Base-by-base conservation (phyloP, 1,284 basidiomycete species). In the Pseudozyma tsukubaensis region DNA sequence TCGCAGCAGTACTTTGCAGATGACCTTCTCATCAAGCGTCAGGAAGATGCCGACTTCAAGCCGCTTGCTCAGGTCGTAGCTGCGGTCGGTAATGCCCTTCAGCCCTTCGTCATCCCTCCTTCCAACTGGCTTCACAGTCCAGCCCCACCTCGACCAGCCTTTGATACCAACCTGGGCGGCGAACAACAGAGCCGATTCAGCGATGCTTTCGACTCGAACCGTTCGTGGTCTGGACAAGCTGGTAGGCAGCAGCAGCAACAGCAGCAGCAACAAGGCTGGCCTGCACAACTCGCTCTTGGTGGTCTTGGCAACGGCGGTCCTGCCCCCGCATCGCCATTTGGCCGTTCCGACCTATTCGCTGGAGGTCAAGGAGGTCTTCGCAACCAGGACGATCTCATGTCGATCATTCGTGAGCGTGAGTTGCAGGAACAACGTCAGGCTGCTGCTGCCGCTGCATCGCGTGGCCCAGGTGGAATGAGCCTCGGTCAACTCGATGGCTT, bases 1-100 rank as follows among this genome's bases (percentile, higher is more conserved):
- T 90, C 93, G 59, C 92, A 92, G 81, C 91, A 91, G 14, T 99
- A 97, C 86, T 97, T 99, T 84, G 88, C 89, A n/a, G 87, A 90
- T 48, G 91, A 93, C 70, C 88, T 98, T 34, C 89, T 92, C 37
- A 91, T 96, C 88, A 93, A 91, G 80, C 90, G 94, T 51, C 90
- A 79, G 8, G 78, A 81, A 34, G 85, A 85, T 44, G 47, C 57
- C 29, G 82, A 84, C 9, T 86, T 86, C 55, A 81, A 82, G 45
- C 80, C 85, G 14, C 81, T 86, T 16, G 85, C 81, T 42, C 74
- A 77, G 9, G 68, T 85, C 19, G 71, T 86, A n/a, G 71, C 77
- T 14, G 80, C 82, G 4, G 52, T 83, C 8, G 83, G 83, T 18
- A 76, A 86, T 52, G 57, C 69, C 14, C 64, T 80, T 5, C 70